Percentiles rank a stretch among this genome's conserved stretches.
phyloP scores from a whole-genome alignment of 345 rosid species.

The Reutealis trisperma region DNA sequence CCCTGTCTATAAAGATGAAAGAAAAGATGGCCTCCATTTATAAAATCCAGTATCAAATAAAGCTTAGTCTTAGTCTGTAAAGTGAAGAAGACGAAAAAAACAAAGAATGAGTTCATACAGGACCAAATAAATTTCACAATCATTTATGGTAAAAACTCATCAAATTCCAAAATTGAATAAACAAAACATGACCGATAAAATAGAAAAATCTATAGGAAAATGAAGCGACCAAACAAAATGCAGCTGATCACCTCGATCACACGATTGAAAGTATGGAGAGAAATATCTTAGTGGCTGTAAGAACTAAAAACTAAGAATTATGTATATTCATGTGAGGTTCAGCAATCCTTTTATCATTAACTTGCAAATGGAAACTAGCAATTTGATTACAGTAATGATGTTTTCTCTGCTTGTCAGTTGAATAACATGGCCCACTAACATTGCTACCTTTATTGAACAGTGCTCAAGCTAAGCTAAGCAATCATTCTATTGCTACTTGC shows the following conservation, averaged over 20 bases:
- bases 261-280: background rate
- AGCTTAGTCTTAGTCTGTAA: constrained; percentile 72
- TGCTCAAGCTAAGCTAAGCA: background rate
- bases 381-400: background rate
- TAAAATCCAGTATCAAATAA: constrained; percentile 69
- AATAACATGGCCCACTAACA: background rate
- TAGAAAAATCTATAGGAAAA: background rate
- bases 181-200: background rate
- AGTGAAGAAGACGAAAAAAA: constrained; percentile 1
- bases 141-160: background rate
- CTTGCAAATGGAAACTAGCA: background rate
- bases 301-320: background rate
- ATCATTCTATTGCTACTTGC: background rate
- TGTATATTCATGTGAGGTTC: background rate
- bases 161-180: background rate
- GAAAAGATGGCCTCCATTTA: constrained; percentile 80
- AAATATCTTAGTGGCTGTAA: background rate
- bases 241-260: background rate
- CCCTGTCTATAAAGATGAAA: constrained; percentile 72
- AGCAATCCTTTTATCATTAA: background rate
- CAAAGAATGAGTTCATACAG: background rate
- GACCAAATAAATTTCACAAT: background rate
- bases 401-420: background rate
- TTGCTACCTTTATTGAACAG: background rate
- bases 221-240: background rate